Conservation (phyloP, 163 green algal species). For the Scenedesmus sp. region DNA sequence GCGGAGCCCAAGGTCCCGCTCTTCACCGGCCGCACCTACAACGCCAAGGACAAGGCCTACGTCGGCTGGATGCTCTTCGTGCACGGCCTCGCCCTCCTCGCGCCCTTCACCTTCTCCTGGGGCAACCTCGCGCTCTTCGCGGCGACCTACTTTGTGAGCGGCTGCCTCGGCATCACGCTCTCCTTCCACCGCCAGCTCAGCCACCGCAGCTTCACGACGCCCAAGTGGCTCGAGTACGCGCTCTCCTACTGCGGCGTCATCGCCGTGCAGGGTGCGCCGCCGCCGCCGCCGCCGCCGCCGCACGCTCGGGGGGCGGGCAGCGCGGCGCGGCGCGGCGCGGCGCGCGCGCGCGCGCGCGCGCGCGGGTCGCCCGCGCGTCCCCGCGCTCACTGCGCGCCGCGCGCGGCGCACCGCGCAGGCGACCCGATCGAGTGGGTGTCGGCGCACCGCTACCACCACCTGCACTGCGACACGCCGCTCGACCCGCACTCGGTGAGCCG, state of each 20-base stretch:
- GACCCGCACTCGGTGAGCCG: slow-evolving; percentile 98
- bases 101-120: slow-evolving; percentile 91
- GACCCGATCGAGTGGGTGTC: slow-evolving; percentile 47
- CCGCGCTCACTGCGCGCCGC: background rate
- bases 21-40: slow-evolving; percentile 77
- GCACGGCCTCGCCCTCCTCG: slow-evolving; percentile 82
- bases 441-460: slow-evolving; percentile 88
- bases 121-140: slow-evolving; percentile 74
- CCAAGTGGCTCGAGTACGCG: slow-evolving; percentile 99
- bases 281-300: no score
- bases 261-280: slow-evolving; percentile 72
- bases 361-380: no score
- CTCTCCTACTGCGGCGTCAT: slow-evolving; percentile 98
- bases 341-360: no score
- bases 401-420: no score
- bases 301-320: no score
- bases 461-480: slow-evolving; percentile 93
- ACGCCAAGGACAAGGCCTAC: slow-evolving; percentile 85
- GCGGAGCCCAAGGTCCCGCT: slow-evolving; percentile 51
- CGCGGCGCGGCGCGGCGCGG: no score
- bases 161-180: slow-evolving; percentile 96
- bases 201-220: slow-evolving; percentile 89
- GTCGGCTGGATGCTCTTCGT: slow-evolving; percentile 85
- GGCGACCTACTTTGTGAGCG: slow-evolving; percentile 82
- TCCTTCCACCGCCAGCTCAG: slow-evolving; percentile 92